Percentiles rank a stretch among this genome's conserved stretches.
phyloP scores from a whole-genome alignment of 306 rosid genomes.

The Rubus idaeus region DNA sequence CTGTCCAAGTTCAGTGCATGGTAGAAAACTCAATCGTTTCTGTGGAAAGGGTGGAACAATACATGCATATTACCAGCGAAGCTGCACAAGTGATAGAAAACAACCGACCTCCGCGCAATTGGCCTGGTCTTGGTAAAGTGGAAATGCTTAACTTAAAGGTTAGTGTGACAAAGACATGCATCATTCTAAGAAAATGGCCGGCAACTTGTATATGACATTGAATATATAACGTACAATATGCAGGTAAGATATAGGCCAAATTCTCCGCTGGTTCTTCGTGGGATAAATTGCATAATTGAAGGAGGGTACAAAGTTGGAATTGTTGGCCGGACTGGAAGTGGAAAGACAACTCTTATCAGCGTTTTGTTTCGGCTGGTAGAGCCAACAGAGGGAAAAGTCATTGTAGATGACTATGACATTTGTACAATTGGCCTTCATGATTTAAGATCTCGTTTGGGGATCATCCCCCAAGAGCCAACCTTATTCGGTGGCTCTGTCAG shows the following conservation, averaged over 20 bases:
- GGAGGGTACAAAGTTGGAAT: constrained; percentile 37
- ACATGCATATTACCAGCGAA: constrained; percentile 39
- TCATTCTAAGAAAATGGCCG: not conserved
- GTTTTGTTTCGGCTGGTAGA: constrained; percentile 35
- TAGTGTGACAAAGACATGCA: not conserved
- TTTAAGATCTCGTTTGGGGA: constrained; percentile 31
- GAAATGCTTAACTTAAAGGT: constrained; percentile 38
- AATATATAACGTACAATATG: not conserved
- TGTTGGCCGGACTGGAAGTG: constrained; percentile 45
- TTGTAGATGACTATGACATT: constrained; percentile 31
- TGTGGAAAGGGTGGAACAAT: constrained; percentile 37
- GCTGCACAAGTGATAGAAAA: constrained; percentile 23
- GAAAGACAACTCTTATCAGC: constrained; percentile 39
- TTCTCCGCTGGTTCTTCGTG: constrained; percentile 29
- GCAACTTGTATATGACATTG: not conserved
- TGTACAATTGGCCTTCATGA: constrained; percentile 34
- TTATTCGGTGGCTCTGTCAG: constrained; percentile 38
- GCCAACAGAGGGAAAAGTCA: constrained; percentile 32
- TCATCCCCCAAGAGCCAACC: constrained; percentile 40
- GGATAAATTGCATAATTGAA: constrained; percentile 31
- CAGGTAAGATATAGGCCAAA: constrained; percentile 34
- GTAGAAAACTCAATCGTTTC: constrained; percentile 31
- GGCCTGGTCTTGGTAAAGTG: constrained; percentile 33
- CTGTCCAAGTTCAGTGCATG: constrained; percentile 30
- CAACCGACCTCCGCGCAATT: constrained; percentile 25